phyloP scores from a whole-genome alignment of 1,139 yeast genomes.

The Taphrina flavorubra region DNA sequence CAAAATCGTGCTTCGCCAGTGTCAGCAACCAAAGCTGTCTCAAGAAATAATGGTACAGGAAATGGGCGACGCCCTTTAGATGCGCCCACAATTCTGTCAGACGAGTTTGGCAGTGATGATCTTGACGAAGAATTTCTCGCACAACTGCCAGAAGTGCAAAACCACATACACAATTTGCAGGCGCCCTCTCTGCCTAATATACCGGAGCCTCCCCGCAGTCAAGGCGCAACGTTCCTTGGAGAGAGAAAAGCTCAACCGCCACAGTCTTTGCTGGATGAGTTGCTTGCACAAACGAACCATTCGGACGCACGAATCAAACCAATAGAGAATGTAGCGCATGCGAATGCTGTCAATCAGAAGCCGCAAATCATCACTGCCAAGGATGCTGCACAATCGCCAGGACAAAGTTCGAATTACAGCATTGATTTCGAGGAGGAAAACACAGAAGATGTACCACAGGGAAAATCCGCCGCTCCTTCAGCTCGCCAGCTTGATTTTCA shows the following conservation, averaged over 20 bases:
- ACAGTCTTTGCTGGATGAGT: background rate
- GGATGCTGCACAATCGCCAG: constrained; percentile 1
- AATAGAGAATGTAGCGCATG: background rate
- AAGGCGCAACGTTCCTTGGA: background rate
- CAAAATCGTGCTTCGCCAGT: constrained; percentile 12
- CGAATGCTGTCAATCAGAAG: background rate
- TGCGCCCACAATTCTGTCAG: background rate
- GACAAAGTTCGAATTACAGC: constrained; percentile 20
- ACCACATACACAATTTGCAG: background rate
- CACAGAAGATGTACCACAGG: background rate
- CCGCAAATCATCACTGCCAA: background rate
- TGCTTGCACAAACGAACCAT: too few species aligned
- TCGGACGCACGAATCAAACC: background rate
- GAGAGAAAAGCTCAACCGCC: background rate
- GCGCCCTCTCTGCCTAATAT: background rate
- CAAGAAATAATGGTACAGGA: background rate
- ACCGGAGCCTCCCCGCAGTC: background rate
- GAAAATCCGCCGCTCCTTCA: background rate
- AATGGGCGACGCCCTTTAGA: background rate
- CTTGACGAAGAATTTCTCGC: constrained; percentile 13
- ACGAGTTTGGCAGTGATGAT: constrained; percentile 25
- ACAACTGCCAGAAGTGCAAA: constrained; percentile 17
- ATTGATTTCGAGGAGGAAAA: constrained; percentile 21
- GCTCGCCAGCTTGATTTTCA: background rate
- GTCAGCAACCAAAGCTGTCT: background rate